Evolutionary conservation across 176 grass and related monocot species (phyloP), one percentile per base, ranked within the genome.

Genomic region (Pontederia crassipes): DNA sequence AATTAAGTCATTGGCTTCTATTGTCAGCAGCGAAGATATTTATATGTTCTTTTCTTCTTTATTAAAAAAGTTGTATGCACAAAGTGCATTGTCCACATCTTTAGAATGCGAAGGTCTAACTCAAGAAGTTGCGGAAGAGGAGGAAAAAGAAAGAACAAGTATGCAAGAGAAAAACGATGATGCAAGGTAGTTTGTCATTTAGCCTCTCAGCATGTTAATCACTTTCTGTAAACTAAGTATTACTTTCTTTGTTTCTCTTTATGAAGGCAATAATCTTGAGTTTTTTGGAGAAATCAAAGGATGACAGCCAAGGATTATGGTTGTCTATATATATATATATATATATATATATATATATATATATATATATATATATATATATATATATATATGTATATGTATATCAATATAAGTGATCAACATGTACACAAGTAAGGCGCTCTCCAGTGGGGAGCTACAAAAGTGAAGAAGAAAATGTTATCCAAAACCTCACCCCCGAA

Each of bases 11-110:
- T 57, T 96, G 27, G 78, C 81, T 80, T 85, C 68, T 40, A 66
- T 90, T 77, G 74, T 78, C 64, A 73, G 69, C 58, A 70, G 83
- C 47, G 61, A 62, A 70, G 79, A 80, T 76, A 79, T 88, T 47
- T 52, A 52, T 70, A 83, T 69, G 40, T 67, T 90, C 74, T 96
- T 90, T 75, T 46, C 85, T 72, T 90, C 92, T 66, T 72, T 90
- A 65, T 62, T 90, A 53, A 66, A 88, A 77, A 85, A 71, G 62
- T 77, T 76, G 72, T 75, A 77, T 77, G 75, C 86, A 54, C 63
- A 74, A 78, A 81, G 85, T 85, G 48, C 49, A 64, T 47, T 67
- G 29, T 13, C 62, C 49, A 73, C 75, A 49, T 54, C 79, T 67
- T 71, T 72, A 29, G 86, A 78, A 68, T 27, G 74, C 12, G 80